phyloP scores from a whole-genome alignment of 75 land plant genomes.

The Cryptomeria japonica region DNA sequence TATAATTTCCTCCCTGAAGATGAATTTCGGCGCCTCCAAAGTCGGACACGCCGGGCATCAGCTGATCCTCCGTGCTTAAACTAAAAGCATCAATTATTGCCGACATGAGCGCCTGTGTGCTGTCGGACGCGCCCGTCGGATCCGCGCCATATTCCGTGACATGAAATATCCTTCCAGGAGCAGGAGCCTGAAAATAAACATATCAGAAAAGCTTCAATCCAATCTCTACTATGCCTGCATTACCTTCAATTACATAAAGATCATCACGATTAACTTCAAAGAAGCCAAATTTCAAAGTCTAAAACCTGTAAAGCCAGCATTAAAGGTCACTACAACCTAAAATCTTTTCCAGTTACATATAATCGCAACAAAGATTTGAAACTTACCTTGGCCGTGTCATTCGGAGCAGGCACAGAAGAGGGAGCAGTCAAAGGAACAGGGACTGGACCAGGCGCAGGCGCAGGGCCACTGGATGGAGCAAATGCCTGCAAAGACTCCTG shows the following conservation, averaged over 20 bases:
- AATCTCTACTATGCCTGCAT: neutral
- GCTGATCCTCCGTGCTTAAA: conserved; percentile 13
- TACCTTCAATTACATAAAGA: neutral
- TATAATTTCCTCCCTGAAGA: conserved; percentile 67
- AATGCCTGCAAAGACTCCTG: neutral
- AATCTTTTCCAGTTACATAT: neutral
- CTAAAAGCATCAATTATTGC: conserved; percentile 44
- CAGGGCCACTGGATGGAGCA: neutral
- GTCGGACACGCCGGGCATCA: conserved; percentile 57
- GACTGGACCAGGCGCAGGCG: neutral
- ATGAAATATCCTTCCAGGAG: conserved; percentile 32
- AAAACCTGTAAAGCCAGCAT: neutral
- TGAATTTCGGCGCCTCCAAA: conserved; percentile 66
- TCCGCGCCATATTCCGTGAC: conserved; percentile 59
- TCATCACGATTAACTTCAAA: no score
- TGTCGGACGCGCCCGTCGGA: conserved; percentile 57
- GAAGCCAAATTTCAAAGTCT: no score
- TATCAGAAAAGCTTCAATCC: neutral
- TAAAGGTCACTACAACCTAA: neutral
- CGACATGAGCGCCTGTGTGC: conserved; percentile 42
- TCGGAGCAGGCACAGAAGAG: neutral
- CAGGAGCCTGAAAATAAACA: neutral
- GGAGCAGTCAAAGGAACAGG: neutral
- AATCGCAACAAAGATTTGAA: no score
- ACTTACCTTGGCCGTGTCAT: neutral